Percentiles rank a stretch among this genome's conserved stretches.
Evolutionary conservation across 164 flowering plant species (phyloP).

Genomic region (Hamamelis virginiana): DNA sequence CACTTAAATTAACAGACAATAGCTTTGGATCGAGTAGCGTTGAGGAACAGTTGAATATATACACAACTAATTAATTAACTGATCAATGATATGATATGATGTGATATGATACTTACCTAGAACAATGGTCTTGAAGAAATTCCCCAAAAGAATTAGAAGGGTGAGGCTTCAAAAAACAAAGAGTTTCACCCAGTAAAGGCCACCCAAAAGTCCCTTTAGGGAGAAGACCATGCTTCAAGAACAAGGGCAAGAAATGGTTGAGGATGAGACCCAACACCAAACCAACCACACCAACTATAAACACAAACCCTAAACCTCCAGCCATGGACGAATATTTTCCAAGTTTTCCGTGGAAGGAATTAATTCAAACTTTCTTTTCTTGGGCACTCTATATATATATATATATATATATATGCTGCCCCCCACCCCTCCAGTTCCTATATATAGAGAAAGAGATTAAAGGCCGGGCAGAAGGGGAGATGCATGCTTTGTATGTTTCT

Average conservation of each 20-base stretch:
- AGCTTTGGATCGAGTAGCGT: no score
- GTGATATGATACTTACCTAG: no score
- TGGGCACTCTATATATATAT: not conserved
- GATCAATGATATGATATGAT: no score
- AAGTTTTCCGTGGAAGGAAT: no score
- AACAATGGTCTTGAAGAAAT: slow-evolving; percentile 48
- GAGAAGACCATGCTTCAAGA: slow-evolving; percentile 25
- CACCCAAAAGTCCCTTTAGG: slow-evolving; percentile 57
- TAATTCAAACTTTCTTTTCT: slow-evolving; percentile 2
- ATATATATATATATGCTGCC: not conserved
- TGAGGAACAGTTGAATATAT: no score
- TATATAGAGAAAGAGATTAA: not conserved
- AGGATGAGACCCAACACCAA: slow-evolving; percentile 30
- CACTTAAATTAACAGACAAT: no score
- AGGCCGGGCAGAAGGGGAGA: no score
- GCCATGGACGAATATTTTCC: slow-evolving; percentile 9
- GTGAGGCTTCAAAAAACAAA: slow-evolving; percentile 52
- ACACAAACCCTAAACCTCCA: slow-evolving; percentile 18
- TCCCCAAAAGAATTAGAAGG: slow-evolving; percentile 50
- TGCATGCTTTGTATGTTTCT: not conserved
- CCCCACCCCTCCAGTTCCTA: not conserved
- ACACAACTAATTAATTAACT: no score
- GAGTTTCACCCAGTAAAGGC: slow-evolving; percentile 72
- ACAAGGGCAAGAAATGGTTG: slow-evolving; percentile 50
- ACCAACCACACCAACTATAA: slow-evolving; percentile 23